Evolutionary conservation across 106 monocot genomes (phyloP).

Genomic region (Dendrobium officinale): DNA sequence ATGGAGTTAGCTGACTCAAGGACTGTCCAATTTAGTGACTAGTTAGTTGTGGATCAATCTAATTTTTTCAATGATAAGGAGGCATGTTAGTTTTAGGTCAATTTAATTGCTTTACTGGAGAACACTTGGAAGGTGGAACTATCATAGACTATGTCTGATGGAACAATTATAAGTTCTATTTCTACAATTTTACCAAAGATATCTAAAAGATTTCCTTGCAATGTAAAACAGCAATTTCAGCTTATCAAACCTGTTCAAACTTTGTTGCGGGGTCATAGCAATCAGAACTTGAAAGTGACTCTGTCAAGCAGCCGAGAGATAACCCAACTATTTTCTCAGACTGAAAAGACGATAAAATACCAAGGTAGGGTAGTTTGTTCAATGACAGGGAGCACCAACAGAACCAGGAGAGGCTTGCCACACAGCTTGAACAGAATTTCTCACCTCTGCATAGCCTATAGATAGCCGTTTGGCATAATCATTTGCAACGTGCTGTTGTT

Average conservation of each 20-base stretch:
- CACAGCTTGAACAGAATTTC: not conserved
- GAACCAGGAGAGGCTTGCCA: not conserved
- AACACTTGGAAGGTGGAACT: too few species aligned
- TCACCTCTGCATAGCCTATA: conserved; percentile 82
- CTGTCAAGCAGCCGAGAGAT: conserved; percentile 79
- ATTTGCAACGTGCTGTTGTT: conserved; percentile 91
- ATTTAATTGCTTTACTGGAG: too few species aligned
- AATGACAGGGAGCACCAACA: not conserved
- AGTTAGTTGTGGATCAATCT: too few species aligned
- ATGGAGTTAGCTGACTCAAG: too few species aligned
- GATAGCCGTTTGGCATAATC: conserved; percentile 87
- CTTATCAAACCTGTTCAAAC: conserved; percentile 57
- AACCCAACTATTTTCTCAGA: conserved; percentile 67
- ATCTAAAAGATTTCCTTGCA: too few species aligned
- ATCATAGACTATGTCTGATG: too few species aligned
- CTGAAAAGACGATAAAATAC: conserved; percentile 22
- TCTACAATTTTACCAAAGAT: too few species aligned
- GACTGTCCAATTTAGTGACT: too few species aligned
- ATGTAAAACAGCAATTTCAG: not conserved
- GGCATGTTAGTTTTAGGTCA: too few species aligned
- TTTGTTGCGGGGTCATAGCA: conserved; percentile 50
- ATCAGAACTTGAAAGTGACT: conserved; percentile 35
- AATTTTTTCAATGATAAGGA: too few species aligned
- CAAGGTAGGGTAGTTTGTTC: too few species aligned
- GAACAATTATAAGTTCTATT: too few species aligned